These are phyloP conservation scores for Thalassiosira exigua DNA, from an alignment of 352 stramenopile genomes.

Conservation along the genomic window DNA sequence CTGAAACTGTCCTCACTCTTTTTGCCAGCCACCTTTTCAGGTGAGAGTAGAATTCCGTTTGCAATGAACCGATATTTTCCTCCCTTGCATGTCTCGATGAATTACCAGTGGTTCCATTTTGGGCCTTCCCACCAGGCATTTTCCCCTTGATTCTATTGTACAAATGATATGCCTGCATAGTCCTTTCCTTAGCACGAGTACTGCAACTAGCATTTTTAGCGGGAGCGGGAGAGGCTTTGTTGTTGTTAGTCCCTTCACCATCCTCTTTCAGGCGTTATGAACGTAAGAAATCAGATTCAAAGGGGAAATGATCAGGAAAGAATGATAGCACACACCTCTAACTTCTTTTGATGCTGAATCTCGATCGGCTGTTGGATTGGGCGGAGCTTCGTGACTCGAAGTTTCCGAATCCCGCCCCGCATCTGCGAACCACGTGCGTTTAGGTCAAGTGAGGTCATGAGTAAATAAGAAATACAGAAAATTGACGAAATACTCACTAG, in stretches of 20 bases:
- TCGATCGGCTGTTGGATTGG: too few relatives aligned
- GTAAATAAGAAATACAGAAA: too few relatives aligned
- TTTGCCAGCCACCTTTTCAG: background rate
- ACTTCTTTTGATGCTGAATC: background rate
- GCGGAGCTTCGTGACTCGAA: too few relatives aligned
- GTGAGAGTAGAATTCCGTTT: background rate
- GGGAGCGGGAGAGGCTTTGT: background rate
- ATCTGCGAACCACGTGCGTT: too few relatives aligned
- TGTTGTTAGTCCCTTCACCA: background rate
- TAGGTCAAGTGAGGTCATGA: too few relatives aligned
- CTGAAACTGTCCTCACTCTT: background rate
- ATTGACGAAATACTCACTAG: too few relatives aligned
- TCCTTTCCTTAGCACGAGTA: background rate
- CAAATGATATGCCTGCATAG: background rate
- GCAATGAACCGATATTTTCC: background rate
- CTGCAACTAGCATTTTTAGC: background rate
- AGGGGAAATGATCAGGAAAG: background rate
- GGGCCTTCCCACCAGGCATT: background rate
- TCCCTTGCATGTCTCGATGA: background rate
- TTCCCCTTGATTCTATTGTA: background rate
- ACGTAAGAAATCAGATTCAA: too few relatives aligned
- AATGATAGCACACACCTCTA: background rate
- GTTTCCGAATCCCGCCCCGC: too few relatives aligned
- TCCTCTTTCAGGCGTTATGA: background rate
- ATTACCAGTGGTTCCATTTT: background rate